Evolutionary conservation across 129 eudicot species (phyloP), one percentile per base, ranked within the genome.

Genomic region (Chrysanthemum makinoi): DNA sequence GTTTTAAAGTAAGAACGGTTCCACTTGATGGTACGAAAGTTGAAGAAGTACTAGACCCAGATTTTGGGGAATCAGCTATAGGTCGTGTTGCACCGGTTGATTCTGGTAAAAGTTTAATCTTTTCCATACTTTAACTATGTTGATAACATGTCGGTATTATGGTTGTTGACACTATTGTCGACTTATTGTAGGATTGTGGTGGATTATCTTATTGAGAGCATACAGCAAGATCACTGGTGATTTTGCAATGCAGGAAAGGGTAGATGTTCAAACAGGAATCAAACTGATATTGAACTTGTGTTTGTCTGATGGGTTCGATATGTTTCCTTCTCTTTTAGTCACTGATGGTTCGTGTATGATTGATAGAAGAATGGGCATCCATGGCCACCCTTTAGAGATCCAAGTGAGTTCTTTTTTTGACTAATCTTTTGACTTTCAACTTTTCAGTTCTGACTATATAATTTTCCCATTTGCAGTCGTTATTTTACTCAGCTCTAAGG

Each of bases 21-120:
- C 89, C 97, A 66, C 93, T 87, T 67, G 99, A 84, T 65, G 97
- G 83, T 6, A 79, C 79, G 55, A 86, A 87, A 77, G 82, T 62
- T 72, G 99, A 95, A 83, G 99, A 95, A 83, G 97, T 95, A 65
- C 83, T 90, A 56, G 99, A 95, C 75, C 99, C 99, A 0, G 99
- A 95, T 83, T 95, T 95, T 66, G 99, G 99, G 15, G 99, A 95
- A 74, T 90, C 99, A 0, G 99, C 97, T 75, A 95, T 95, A 64
- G 99, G 99, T 44, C 97, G 97, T 80, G 99, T 95, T 65, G 99
- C 99, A 3, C 99, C 99, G 17, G 99, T 95, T 70, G 99, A 95
- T 81, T 95, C 99, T 43, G 99, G 99, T 89, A 83, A 35, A 80
- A 56, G 9, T 17, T 68, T 24, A 48, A 16, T 17, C 16, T 54